Evolutionary conservation across 768 basidiomycete species (phyloP).

Genomic region (Amanita molliuscula): DNA sequence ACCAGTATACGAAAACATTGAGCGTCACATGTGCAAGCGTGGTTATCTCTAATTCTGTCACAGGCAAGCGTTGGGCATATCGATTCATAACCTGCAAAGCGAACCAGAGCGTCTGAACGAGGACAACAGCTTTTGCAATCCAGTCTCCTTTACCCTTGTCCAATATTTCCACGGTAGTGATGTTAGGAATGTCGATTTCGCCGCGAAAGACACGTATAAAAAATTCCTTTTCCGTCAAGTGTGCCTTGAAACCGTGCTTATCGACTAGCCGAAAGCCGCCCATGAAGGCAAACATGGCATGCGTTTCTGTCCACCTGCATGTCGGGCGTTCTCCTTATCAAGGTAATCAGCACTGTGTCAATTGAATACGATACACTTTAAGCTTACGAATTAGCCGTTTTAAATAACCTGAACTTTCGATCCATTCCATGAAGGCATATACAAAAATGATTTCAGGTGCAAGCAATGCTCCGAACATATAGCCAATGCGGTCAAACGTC

Average conservation of each 20-base stretch:
- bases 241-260: not conserved
- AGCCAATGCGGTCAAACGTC: too few species aligned
- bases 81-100: constrained; percentile 18
- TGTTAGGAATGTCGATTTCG: constrained; percentile 3
- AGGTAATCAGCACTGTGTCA: not conserved
- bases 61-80: constrained; percentile 9
- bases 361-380: not conserved
- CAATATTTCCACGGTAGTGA: constrained; percentile 14
- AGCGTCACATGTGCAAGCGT: constrained; percentile 18
- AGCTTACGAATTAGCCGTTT: not conserved
- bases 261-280: not conserved
- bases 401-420: not conserved
- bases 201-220: not conserved
- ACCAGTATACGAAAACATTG: constrained; percentile 17
- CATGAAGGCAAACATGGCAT: not conserved
- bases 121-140: constrained; percentile 14
- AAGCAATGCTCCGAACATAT: not conserved
- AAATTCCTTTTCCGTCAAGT: too few species aligned
- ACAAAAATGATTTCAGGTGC: not conserved
- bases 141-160: constrained; percentile 18
- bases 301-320: constrained; percentile 1
- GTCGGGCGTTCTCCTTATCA: not conserved
- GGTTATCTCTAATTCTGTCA: constrained; percentile 21
- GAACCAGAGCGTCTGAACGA: constrained; percentile 22
- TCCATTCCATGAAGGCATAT: not conserved